Percentiles rank a stretch among this genome's conserved stretches.
phyloP scores from a whole-genome alignment of 2,329 filamentous ascomycete species.

The Delphinella strobiligena region DNA sequence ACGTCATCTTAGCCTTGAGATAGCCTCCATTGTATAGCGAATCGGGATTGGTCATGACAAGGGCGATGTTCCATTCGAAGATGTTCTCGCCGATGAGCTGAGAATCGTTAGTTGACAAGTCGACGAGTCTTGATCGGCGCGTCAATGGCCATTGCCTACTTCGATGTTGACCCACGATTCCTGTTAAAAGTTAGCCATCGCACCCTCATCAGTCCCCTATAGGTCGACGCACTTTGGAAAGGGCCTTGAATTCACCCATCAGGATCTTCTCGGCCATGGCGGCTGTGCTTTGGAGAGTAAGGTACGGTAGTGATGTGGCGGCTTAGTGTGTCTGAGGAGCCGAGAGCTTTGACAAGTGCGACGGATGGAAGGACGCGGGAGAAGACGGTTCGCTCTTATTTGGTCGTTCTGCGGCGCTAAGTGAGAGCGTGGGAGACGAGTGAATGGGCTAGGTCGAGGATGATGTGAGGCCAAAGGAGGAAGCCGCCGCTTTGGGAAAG shows the following conservation, averaged over 20 bases:
- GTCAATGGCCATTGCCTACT: conserved; percentile 31
- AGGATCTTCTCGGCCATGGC: conserved; percentile 62
- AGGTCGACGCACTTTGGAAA: conserved; percentile 45
- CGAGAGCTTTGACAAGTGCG: too few relatives aligned
- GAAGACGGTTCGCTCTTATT: too few relatives aligned
- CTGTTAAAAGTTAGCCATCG: too few relatives aligned
- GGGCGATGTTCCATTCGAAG: conserved; percentile 73
- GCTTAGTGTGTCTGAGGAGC: too few relatives aligned
- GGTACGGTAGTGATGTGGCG: too few relatives aligned
- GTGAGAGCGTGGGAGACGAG: too few relatives aligned
- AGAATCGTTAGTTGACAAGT: not conserved
- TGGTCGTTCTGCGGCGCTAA: too few relatives aligned
- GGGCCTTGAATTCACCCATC: conserved; percentile 73
- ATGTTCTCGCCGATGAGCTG: conserved; percentile 72
- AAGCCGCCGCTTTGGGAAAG: not conserved
- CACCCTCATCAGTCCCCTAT: too few relatives aligned
- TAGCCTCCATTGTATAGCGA: conserved; percentile 89
- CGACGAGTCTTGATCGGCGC: not conserved
- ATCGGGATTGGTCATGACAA: conserved; percentile 87
- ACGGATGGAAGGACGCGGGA: too few relatives aligned
- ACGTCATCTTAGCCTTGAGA: conserved; percentile 81
- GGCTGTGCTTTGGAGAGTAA: too few relatives aligned
- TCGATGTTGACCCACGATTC: conserved; percentile 93
- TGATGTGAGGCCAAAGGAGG: too few relatives aligned
- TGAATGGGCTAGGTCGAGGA: too few relatives aligned